These are phyloP conservation scores for Nannochloropsis gaditana DNA, from an alignment of 108 stramenopile genomes.

Conservation along the genomic window DNA sequence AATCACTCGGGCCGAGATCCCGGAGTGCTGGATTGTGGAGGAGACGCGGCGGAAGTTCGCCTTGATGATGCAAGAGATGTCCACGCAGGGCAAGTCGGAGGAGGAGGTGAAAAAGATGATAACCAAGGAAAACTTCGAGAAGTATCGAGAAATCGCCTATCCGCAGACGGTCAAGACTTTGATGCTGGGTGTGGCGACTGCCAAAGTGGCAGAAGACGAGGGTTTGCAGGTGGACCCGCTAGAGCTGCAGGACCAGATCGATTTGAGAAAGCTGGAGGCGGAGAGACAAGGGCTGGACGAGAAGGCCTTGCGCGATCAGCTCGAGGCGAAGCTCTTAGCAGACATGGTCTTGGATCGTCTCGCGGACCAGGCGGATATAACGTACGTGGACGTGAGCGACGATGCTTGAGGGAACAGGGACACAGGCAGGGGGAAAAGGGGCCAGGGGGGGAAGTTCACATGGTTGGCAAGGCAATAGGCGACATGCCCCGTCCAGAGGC, in stretches of 20 bases:
- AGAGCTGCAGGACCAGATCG: slow-evolving; percentile 42
- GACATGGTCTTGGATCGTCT: slow-evolving; percentile 32
- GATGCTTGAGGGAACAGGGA: neutral
- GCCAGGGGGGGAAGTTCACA: neutral
- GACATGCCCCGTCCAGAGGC: too few relatives aligned
- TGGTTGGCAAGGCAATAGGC: too few relatives aligned
- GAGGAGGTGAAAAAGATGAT: slow-evolving; percentile 83
- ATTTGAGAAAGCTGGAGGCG: slow-evolving; percentile 33
- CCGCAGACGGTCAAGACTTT: slow-evolving; percentile 9
- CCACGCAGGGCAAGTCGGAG: slow-evolving; percentile 75
- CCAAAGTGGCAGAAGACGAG: slow-evolving; percentile 41
- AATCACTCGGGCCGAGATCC: slow-evolving; percentile 69
- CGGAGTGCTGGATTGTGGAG: slow-evolving; percentile 80
- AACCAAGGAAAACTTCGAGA: slow-evolving; percentile 78
- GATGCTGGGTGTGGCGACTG: slow-evolving; percentile 20
- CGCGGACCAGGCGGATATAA: neutral
- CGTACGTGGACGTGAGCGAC: neutral
- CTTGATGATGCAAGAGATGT: slow-evolving; percentile 88
- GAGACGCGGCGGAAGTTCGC: slow-evolving; percentile 88
- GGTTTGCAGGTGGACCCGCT: slow-evolving; percentile 28
- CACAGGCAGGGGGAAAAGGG: neutral
- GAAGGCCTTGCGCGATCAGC: slow-evolving; percentile 22
- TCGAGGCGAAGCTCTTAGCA: slow-evolving; percentile 33
- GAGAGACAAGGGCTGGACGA: slow-evolving; percentile 37
- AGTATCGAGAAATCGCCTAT: slow-evolving; percentile 78